These are phyloP conservation scores for Pyrenochaeta sp. DNA, from an alignment of 2,329 filamentous ascomycete genomes.

Conservation along the genomic window DNA sequence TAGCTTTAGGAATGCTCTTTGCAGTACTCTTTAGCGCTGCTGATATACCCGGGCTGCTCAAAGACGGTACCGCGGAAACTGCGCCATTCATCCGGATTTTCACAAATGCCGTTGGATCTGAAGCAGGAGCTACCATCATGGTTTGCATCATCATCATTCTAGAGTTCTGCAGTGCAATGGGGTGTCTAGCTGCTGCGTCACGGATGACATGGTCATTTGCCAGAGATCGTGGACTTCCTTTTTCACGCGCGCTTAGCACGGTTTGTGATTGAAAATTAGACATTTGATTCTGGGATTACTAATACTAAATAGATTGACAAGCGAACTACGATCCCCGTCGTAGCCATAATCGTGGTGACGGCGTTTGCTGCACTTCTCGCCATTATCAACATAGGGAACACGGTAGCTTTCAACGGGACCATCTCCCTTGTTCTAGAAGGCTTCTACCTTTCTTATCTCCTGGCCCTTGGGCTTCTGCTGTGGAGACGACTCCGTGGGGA, in stretches of 20 bases:
- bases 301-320: conserved; percentile 38
- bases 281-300: conserved; percentile 1
- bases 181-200: conserved; percentile 51
- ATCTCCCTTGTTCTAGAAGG: conserved; percentile 46
- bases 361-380: conserved; percentile 55
- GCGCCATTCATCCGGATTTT: conserved; percentile 62
- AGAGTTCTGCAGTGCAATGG: conserved; percentile 52
- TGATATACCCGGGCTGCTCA: conserved; percentile 31
- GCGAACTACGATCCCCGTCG: conserved; percentile 52
- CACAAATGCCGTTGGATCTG: conserved; percentile 36
- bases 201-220: conserved; percentile 56
- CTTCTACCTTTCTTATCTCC: conserved; percentile 46
- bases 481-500: conserved; percentile 47
- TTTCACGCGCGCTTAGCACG: conserved; percentile 39
- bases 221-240: conserved; percentile 53
- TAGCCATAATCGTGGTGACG: conserved; percentile 57
- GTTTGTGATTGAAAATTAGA: conserved; percentile 17
- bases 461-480: conserved; percentile 42
- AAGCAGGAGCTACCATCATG: conserved; percentile 57
- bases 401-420: conserved; percentile 45
- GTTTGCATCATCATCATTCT: conserved; percentile 52
- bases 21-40: conserved; percentile 52
- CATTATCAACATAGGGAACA: conserved; percentile 62
- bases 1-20: conserved; percentile 52
- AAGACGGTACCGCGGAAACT: conserved; percentile 21